Evolutionary conservation across 768 basidiomycete genomes (phyloP).

Genomic region (Termitomyces sp.): DNA sequence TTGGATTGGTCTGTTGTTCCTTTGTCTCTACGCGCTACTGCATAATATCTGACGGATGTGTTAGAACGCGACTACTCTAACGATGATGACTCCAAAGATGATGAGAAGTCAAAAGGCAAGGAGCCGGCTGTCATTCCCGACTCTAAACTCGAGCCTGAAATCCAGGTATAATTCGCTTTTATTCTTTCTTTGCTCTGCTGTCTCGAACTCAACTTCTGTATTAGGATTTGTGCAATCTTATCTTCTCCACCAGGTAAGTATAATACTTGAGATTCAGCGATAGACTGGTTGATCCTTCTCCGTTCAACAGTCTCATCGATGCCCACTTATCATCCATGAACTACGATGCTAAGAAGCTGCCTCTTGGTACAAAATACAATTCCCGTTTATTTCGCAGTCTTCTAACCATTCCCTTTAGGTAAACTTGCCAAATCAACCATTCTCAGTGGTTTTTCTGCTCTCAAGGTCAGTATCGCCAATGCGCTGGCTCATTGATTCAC

Average conservation of each 20-base stretch:
- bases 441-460: conserved; percentile 52
- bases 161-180: conserved; percentile 32
- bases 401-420: conserved; percentile 25
- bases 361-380: conserved; percentile 37
- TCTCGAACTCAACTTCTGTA: background rate
- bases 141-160: conserved; percentile 37
- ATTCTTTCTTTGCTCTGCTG: background rate
- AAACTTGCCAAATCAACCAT: conserved; percentile 62
- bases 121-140: conserved; percentile 41
- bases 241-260: conserved; percentile 46
- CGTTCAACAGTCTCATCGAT: conserved; percentile 40
- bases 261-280: background rate
- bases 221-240: conserved; percentile 45
- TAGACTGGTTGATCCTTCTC: background rate
- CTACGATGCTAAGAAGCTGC: conserved; percentile 63
- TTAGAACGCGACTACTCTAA: conserved; percentile 54
- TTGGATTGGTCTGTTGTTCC: conserved; percentile 45
- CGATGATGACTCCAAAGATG: conserved; percentile 37
- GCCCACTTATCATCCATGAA: conserved; percentile 59
- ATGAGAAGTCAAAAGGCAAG: conserved; percentile 19
- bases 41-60: background rate
- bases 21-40: background rate
- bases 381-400: background rate
- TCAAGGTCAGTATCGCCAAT: conserved; percentile 38
- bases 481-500: background rate